phyloP scores from a whole-genome alignment of 164 flowering plant species.

The Annona cherimola region DNA sequence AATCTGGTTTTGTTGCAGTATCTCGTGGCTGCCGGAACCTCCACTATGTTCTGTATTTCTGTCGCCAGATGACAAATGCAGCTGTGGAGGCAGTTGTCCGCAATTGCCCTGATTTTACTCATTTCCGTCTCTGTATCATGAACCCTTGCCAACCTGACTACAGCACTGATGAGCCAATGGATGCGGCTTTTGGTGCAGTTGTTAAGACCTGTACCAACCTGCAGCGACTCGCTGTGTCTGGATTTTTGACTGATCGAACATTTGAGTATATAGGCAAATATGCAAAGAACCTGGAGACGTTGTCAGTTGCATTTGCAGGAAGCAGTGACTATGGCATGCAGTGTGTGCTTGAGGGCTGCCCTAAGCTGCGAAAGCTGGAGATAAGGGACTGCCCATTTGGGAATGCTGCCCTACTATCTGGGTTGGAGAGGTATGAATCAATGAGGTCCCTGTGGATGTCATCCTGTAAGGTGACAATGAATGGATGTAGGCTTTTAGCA shows the following conservation, averaged over 20 bases:
- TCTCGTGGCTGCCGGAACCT: constrained; percentile 73
- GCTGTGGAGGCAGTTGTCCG: constrained; percentile 60
- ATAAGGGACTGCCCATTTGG: constrained; percentile 87
- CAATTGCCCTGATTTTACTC: constrained; percentile 75
- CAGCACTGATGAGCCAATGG: constrained; percentile 64
- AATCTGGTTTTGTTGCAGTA: constrained; percentile 65
- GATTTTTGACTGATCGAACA: constrained; percentile 60
- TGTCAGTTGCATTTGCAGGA: constrained; percentile 88
- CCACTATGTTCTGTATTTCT: constrained; percentile 68
- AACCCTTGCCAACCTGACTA: constrained; percentile 61
- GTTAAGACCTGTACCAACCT: constrained; percentile 62
- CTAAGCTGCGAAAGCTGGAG: constrained; percentile 69
- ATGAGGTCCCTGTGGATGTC: constrained; percentile 97
- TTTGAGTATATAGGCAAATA: constrained; percentile 71
- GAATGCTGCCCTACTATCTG: constrained; percentile 59
- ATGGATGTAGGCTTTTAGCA: constrained; percentile 52
- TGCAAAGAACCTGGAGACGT: constrained; percentile 65
- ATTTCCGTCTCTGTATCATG: constrained; percentile 81
- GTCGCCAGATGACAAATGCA: constrained; percentile 75
- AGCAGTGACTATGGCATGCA: constrained; percentile 65
- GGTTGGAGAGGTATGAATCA: constrained; percentile 55
- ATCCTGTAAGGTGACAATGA: constrained; percentile 59
- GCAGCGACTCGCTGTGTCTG: constrained; percentile 69
- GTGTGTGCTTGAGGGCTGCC: constrained; percentile 64
- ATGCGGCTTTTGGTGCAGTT: constrained; percentile 74